These are phyloP conservation scores for Senna siamea DNA, from an alignment of 306 rosid genomes.

Conservation along the genomic window DNA sequence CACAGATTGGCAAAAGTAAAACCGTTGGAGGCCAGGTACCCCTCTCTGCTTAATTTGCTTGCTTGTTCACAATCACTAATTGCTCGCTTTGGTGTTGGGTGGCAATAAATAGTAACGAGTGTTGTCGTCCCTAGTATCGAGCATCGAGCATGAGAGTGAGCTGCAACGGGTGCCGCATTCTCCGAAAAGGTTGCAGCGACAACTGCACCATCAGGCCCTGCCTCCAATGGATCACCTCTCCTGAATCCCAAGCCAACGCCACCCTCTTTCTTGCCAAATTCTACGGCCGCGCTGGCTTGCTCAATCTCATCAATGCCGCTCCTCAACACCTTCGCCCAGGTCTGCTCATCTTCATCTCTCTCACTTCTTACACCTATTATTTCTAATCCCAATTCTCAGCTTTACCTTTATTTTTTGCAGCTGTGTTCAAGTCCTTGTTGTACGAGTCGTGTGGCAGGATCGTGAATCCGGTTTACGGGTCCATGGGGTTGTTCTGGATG, in stretches of 20 bases:
- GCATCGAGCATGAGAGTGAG: conserved; percentile 48
- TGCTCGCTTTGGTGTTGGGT: too few species aligned
- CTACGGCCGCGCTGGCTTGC: conserved; percentile 73
- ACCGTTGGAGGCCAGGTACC: too few species aligned
- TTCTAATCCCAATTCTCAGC: too few species aligned
- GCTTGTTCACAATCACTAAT: too few species aligned
- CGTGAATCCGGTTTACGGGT: conserved; percentile 68
- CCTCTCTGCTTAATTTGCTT: too few species aligned
- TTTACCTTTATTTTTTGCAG: too few species aligned
- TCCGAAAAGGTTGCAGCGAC: conserved; percentile 69
- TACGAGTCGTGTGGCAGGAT: conserved; percentile 77
- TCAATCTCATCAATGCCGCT: conserved; percentile 67
- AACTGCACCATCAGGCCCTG: conserved; percentile 62
- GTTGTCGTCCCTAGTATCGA: too few species aligned
- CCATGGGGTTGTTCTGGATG: conserved; percentile 58
- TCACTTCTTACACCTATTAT: too few species aligned
- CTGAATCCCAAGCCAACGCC: conserved; percentile 75
- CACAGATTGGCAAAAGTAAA: neutral
- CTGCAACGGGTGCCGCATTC: conserved; percentile 81
- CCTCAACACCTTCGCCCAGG: conserved; percentile 52
- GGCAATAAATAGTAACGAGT: conserved; percentile 17
- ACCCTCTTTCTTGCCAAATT: conserved; percentile 82
- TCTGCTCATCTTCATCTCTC: too few species aligned
- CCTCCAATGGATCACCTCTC: conserved; percentile 62
- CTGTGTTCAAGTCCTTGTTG: conserved; percentile 61